Conservation (phyloP, 2,329 filamentous ascomycete genomes). For the Calonectria honghensis region DNA sequence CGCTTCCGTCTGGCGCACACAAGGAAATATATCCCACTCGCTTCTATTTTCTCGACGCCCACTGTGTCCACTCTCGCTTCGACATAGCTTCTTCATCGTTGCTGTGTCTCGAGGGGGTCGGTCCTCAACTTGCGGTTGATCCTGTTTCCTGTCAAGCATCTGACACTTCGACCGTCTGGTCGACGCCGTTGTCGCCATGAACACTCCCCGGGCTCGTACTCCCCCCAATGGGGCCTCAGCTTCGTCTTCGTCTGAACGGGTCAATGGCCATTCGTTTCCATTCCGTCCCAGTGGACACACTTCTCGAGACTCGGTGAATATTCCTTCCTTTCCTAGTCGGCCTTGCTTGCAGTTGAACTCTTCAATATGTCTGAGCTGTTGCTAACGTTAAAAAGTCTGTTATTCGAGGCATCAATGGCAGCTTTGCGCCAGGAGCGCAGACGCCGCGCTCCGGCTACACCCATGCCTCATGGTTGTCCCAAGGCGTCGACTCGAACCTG, state of each 20-base stretch:
- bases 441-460: slow-evolving; percentile 58
- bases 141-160: slow-evolving; percentile 19
- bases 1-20: slow-evolving; percentile 26
- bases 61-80: slow-evolving; percentile 20
- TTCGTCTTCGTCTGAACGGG: slow-evolving; percentile 34
- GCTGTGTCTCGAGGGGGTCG: slow-evolving; percentile 30
- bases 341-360: background rate
- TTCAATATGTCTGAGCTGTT: background rate
- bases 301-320: slow-evolving; percentile 58
- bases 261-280: slow-evolving; percentile 43
- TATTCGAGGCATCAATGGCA: slow-evolving; percentile 57
- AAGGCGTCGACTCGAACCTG: slow-evolving; percentile 58
- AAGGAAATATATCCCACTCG: slow-evolving; percentile 13
- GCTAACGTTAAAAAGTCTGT: slow-evolving; percentile 56
- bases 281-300: slow-evolving; percentile 41
- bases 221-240: slow-evolving; percentile 40
- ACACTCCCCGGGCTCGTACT: slow-evolving; percentile 25
- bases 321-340: background rate
- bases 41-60: slow-evolving; percentile 9
- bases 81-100: slow-evolving; percentile 28
- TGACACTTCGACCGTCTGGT: slow-evolving; percentile 14
- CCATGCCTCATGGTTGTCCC: slow-evolving; percentile 58
- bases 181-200: slow-evolving; percentile 36
- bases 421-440: slow-evolving; percentile 56
- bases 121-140: slow-evolving; percentile 27